Evolutionary conservation across 2,329 filamentous ascomycete genomes (phyloP), one percentile per base, ranked within the genome.

Genomic region (Moelleriella libera): DNA sequence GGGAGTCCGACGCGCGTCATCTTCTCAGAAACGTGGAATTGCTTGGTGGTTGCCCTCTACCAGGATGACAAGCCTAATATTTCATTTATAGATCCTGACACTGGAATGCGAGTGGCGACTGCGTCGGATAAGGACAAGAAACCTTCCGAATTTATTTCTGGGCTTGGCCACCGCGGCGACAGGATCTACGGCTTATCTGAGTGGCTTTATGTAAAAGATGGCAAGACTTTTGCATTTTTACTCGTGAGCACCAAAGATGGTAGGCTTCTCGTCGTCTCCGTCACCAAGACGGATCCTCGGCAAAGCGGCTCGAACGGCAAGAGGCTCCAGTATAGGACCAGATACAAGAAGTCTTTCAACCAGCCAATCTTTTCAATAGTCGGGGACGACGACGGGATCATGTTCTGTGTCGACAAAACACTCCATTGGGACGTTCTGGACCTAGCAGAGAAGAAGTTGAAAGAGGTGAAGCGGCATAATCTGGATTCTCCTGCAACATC

Each of bases 161-260:
- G 74, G 4, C 65, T 88, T 12, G 76, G 75, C 1, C 70, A 75
- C 43, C 52, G 62, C 1, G 74, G 74, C 1, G 80, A 84, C 51
- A 70, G 69, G 40, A 74, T 88, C 1, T 68, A 76, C 42, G 70
- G 75, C 1, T 60, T 88, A 6, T 61, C 73, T 1, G 79, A 85
- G 51, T 88, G 84, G 84, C 60, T 68, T 5, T 78, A 76, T 51
- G 63, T 67, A 32, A 75, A 76, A 48, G 69, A 76, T 39, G 69
- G 68, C n/a, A 76, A 73, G 48, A 70, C 63, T 0, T 83, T 82
- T 60, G 70, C 75, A 2, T 83, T 80, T 56, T 67, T 87, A 32
- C 68, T 86, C 11, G 71, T 84, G 9, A 70, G 75, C 4, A 77
- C 76, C 0, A 68, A 68, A 32, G 63, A 64, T 8, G 78, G 79